Conservation (phyloP, 345 rosid species). For the Psidium guajava region DNA sequence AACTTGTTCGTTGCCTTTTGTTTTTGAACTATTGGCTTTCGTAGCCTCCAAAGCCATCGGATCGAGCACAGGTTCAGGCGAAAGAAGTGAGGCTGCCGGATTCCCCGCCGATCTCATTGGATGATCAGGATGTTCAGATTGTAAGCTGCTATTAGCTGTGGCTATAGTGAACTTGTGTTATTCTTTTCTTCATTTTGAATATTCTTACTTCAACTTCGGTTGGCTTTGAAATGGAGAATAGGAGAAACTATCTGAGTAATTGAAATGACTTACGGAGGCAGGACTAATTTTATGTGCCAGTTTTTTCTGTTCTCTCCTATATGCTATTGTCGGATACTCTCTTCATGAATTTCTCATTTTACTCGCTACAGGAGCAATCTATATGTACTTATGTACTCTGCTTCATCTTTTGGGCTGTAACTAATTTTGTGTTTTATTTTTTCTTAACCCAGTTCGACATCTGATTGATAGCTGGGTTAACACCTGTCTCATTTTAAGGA, state of each 20-base stretch:
- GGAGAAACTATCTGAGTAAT: not conserved
- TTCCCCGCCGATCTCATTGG: constrained; percentile 64
- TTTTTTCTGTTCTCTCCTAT: not conserved
- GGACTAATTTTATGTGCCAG: not conserved
- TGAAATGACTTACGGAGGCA: not conserved
- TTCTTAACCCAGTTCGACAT: not conserved
- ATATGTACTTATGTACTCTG: not conserved
- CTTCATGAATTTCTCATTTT: not conserved
- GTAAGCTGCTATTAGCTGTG: constrained; percentile 29
- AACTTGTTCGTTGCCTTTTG: not conserved
- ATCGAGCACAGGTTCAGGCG: constrained; percentile 72
- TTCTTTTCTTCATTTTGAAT: not conserved
- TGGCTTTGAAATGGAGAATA: not conserved
- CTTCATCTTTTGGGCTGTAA: not conserved
- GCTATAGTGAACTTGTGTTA: not conserved
- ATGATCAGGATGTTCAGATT: constrained; percentile 81
- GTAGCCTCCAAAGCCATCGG: constrained; percentile 72
- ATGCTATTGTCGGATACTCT: not conserved
- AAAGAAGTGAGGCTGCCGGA: constrained; percentile 83
- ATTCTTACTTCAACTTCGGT: not conserved
- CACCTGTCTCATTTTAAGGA: not conserved
- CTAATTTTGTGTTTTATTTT: not conserved
- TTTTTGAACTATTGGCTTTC: not conserved
- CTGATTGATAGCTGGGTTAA: not conserved
- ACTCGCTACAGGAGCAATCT: not conserved